Conservation (phyloP, 352 stramenopile species). For the Globisporangium okanoganense region DNA sequence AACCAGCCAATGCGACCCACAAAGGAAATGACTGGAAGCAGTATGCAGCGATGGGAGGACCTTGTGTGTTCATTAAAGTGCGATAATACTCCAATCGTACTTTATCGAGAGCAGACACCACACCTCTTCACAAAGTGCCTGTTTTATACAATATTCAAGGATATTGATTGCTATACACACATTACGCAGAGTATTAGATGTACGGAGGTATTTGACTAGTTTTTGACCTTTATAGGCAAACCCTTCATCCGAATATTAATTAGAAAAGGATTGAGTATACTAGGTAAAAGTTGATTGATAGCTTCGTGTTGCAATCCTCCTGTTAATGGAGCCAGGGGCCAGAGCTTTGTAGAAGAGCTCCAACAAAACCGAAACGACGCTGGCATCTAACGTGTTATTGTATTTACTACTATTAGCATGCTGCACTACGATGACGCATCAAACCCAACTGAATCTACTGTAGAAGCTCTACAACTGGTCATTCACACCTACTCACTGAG, state of each 20-base stretch:
- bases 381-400: background rate
- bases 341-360: too few species aligned
- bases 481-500: background rate
- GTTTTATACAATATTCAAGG: background rate
- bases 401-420: background rate
- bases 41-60: conserved; percentile 16
- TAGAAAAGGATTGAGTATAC: too few species aligned
- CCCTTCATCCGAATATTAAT: too few species aligned
- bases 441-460: too few species aligned
- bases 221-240: too few species aligned
- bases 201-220: too few species aligned
- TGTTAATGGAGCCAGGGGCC: too few species aligned
- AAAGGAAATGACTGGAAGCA: conserved; percentile 67
- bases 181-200: too few species aligned
- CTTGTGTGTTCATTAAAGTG: conserved; percentile 14
- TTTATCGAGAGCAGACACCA: conserved; percentile 7
- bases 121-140: background rate
- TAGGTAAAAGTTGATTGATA: too few species aligned
- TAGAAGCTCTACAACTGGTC: background rate
- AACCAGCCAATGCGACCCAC: conserved; percentile 7
- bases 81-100: conserved; percentile 8
- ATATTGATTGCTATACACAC: too few species aligned
- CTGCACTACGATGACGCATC: background rate
- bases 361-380: too few species aligned
- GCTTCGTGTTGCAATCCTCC: too few species aligned